phyloP scores from a whole-genome alignment of 2,329 filamentous ascomycete species.

The Exophiala oligosperma region DNA sequence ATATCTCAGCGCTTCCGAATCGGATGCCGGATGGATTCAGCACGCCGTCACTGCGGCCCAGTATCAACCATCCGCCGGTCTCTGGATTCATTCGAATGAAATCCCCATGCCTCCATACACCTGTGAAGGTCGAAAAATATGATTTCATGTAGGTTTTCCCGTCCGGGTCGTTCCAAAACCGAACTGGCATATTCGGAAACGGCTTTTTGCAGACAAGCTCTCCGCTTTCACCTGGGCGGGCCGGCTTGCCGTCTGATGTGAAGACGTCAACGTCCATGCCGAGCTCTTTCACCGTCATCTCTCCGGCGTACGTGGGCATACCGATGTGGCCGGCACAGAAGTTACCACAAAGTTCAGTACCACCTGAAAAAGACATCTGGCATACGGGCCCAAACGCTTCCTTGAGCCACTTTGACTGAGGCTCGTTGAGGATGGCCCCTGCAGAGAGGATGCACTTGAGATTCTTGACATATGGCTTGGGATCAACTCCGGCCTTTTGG shows the following conservation, averaged over 20 bases:
- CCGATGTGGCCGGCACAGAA: slow-evolving; percentile 61
- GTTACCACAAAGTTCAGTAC: slow-evolving; percentile 34
- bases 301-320: slow-evolving; percentile 62
- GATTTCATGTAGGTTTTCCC: slow-evolving; percentile 54
- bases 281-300: slow-evolving; percentile 54
- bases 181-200: slow-evolving; percentile 74
- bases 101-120: slow-evolving; percentile 78
- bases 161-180: slow-evolving; percentile 57
- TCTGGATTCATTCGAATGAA: slow-evolving; percentile 69
- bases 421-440: slow-evolving; percentile 14
- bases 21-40: slow-evolving; percentile 76
- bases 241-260: slow-evolving; percentile 9
- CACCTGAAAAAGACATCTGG: slow-evolving; percentile 31
- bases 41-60: slow-evolving; percentile 63
- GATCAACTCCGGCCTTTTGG: slow-evolving; percentile 62
- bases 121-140: slow-evolving; percentile 23
- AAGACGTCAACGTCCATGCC: slow-evolving; percentile 39
- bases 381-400: slow-evolving; percentile 13
- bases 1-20: slow-evolving; percentile 80
- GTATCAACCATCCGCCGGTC: slow-evolving; percentile 54
- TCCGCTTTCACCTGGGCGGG: slow-evolving; percentile 59
- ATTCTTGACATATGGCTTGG: slow-evolving; percentile 48
- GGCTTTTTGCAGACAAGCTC: slow-evolving; percentile 70
- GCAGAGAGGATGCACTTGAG: slow-evolving; percentile 11
- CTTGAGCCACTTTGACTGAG: slow-evolving; percentile 8